Percentiles rank a stretch among this genome's conserved stretches.
These are phyloP conservation scores for Russula sp. DNA, from an alignment of 768 basidiomycete genomes.

Conservation along the genomic window DNA sequence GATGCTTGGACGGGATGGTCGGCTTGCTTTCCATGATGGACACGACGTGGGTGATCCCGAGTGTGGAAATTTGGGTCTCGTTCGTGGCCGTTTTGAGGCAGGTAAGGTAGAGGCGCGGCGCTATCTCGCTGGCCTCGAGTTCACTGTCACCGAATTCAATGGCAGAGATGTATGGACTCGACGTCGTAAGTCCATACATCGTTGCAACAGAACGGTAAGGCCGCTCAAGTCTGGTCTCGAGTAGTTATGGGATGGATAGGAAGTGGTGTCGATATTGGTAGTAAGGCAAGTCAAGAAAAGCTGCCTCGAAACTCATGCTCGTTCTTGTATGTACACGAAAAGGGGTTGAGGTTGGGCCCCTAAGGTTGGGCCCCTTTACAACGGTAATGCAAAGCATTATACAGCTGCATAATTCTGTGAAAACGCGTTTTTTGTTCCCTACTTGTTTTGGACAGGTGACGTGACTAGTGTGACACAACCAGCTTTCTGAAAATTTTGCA, in stretches of 20 bases:
- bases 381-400: too few relatives aligned
- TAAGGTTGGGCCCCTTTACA: too few relatives aligned
- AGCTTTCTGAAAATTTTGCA: too few relatives aligned
- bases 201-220: neutral
- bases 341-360: neutral
- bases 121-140: constrained; percentile 34
- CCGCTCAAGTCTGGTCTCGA: neutral
- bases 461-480: too few relatives aligned
- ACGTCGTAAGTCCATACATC: too few relatives aligned
- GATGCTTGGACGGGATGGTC: constrained; percentile 32
- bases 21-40: constrained; percentile 52
- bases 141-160: too few relatives aligned
- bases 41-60: constrained; percentile 70
- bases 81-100: constrained; percentile 51
- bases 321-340: too few relatives aligned
- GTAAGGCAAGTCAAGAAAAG: neutral
- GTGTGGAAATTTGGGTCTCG: constrained; percentile 36
- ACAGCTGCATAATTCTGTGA: too few relatives aligned
- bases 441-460: too few relatives aligned
- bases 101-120: constrained; percentile 54
- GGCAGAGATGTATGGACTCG: too few relatives aligned
- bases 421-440: too few relatives aligned
- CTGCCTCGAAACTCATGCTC: neutral
- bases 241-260: neutral
- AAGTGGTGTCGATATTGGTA: neutral